Base-by-base conservation (phyloP, 1,139 yeast species). In the Pichia sp. region DNA sequence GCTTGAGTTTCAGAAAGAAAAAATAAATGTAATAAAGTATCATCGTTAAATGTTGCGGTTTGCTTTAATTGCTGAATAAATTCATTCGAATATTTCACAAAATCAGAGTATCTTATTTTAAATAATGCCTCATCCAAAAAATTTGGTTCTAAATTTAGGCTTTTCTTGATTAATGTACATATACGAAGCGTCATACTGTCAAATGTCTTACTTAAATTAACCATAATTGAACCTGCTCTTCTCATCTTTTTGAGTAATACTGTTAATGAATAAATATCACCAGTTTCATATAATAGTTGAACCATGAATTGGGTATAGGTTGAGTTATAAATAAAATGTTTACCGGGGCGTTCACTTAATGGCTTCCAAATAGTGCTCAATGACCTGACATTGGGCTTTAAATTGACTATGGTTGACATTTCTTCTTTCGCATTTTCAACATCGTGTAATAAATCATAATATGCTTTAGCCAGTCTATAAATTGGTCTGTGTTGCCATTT, bases 281-380 rank as follows among this genome's bases (percentile, higher is more conserved):
- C 66, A 10, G 76, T 70, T 29, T 67, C 63, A 35, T 72, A 68
- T 28, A 87, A 64, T 26, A 90, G 58, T 26, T 75, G 75, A 43
- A 84, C 73, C 55, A 73, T 81, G 58, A 82, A 84, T 43, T 67
- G 62, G 16, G 87, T 76, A 58, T 92, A 92, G 48, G 80, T 78
- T 52, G 73, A 74, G 20, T 86, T 83, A 63, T 85, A 89, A 33
- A 77, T 78, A 59, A 87, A 92, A 62, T 92, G 97, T 55, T 86
- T 87, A 0, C 99, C 99, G 0, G 97, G 94, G 20, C 95, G 67
- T 63, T 94, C 98, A 54, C 71, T 65, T 41, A 89, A 96, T 0
- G 97, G 95, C 56, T 87, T 87, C 98, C 98, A 92, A 45, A 92
- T 86, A 58, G 78, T 85, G 0, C 90, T 78, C 37, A 94, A 71